Percentiles rank a stretch among this genome's conserved stretches.
Evolutionary conservation across 1,139 yeast genomes (phyloP).

Genomic region (Geotrichum bryndzae): DNA sequence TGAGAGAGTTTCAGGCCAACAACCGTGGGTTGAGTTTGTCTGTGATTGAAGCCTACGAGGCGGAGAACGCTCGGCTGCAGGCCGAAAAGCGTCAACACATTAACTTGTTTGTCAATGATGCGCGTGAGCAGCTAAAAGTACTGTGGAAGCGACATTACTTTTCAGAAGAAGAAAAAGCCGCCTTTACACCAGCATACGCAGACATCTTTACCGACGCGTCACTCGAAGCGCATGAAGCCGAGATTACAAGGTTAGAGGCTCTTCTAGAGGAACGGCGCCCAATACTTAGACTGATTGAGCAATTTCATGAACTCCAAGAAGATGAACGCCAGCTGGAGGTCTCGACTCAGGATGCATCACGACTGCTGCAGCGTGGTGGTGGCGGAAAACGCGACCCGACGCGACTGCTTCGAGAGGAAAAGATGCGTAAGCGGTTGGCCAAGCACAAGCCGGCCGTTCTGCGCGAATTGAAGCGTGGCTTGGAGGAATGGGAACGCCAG

Average conservation of each 20-base stretch:
- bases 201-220: slow-evolving; percentile 48
- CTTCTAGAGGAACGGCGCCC: slow-evolving; percentile 51
- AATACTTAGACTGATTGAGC: slow-evolving; percentile 38
- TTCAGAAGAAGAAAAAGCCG: slow-evolving; percentile 42
- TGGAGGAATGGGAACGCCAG: slow-evolving; percentile 44
- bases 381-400: slow-evolving; percentile 46
- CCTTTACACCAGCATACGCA: slow-evolving; percentile 37
- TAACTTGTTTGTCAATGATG: slow-evolving; percentile 60
- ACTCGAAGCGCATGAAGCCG: slow-evolving; percentile 56
- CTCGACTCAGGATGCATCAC: slow-evolving; percentile 72
- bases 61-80: slow-evolving; percentile 54
- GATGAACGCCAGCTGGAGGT: slow-evolving; percentile 62
- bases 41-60: slow-evolving; percentile 38
- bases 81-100: slow-evolving; percentile 58
- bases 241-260: slow-evolving; percentile 47
- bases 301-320: slow-evolving; percentile 48
- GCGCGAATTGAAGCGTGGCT: slow-evolving; percentile 44
- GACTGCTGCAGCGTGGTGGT: slow-evolving; percentile 69
- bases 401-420: slow-evolving; percentile 74
- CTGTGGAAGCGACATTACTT: slow-evolving; percentile 61
- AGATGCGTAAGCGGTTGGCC: slow-evolving; percentile 57
- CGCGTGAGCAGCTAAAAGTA: slow-evolving; percentile 51
- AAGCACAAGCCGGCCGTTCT: slow-evolving; percentile 63
- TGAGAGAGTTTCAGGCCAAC: slow-evolving; percentile 27
- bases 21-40: slow-evolving; percentile 34